phyloP scores from a whole-genome alignment of 2,329 filamentous ascomycete species.

The Akanthomyces muscarius region DNA sequence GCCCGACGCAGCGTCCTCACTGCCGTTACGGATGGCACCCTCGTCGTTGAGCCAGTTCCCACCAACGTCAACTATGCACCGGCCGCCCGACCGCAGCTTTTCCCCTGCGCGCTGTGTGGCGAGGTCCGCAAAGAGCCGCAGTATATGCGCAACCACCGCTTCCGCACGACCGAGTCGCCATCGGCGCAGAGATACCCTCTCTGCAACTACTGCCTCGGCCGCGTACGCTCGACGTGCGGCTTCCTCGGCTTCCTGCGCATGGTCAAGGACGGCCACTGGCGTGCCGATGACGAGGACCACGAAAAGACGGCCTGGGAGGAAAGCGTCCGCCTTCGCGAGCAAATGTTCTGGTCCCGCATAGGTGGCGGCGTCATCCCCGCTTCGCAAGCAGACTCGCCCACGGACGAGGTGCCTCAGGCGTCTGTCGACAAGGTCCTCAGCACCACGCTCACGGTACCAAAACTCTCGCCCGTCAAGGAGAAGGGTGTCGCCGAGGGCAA shows the following conservation, averaged over 20 bases:
- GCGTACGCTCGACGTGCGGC: constrained; percentile 84
- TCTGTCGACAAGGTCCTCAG: background rate
- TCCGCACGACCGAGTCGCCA: constrained; percentile 82
- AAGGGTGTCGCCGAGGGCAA: background rate
- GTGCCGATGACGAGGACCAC: constrained; percentile 75
- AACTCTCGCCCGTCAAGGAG: background rate
- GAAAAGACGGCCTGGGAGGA: constrained; percentile 93
- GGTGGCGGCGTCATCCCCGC: constrained; percentile 85
- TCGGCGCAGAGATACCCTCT: constrained; percentile 85
- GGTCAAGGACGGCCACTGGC: constrained; percentile 88
- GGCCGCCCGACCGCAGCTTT: constrained; percentile 50
- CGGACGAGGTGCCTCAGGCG: background rate
- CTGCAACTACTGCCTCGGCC: constrained; percentile 80
- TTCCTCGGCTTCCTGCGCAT: constrained; percentile 89
- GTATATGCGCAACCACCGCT: constrained; percentile 78
- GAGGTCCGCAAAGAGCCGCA: constrained; percentile 68
- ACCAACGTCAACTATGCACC: constrained; percentile 48
- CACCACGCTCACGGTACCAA: constrained; percentile 1
- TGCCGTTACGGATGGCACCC: constrained; percentile 76
- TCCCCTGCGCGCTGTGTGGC: constrained; percentile 83
- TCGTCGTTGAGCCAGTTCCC: constrained; percentile 86
- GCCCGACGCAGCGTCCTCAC: constrained; percentile 79
- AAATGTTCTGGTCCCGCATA: constrained; percentile 95
- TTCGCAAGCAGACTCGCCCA: constrained; percentile 24
- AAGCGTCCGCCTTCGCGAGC: constrained; percentile 79